Percentiles rank a stretch among this genome's conserved stretches.
Conservation (phyloP, 768 basidiomycete genomes). For the Psilocybe azurescens region DNA sequence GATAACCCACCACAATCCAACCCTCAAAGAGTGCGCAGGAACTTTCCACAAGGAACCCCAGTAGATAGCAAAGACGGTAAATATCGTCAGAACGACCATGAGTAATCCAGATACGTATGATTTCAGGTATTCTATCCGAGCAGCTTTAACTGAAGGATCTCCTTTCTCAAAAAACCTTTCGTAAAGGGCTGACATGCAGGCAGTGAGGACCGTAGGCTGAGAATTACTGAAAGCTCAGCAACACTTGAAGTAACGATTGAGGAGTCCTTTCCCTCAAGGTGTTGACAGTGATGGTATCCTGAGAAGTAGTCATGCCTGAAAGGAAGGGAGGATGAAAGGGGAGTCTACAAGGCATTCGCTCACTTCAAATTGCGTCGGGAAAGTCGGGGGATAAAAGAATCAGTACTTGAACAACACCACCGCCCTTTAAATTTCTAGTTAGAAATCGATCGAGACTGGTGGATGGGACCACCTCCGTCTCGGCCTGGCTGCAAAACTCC, state of each 20-base stretch:
- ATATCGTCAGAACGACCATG: conserved; percentile 47
- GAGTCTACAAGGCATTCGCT: background rate
- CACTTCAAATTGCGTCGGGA: background rate
- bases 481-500: background rate
- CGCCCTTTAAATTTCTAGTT: background rate
- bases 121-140: conserved; percentile 49
- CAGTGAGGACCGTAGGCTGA: background rate
- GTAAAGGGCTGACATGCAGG: conserved; percentile 7
- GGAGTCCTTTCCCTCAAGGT: background rate
- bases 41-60: conserved; percentile 59
- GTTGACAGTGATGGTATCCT: background rate
- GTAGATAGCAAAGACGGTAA: conserved; percentile 58
- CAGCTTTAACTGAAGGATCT: conserved; percentile 22
- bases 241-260: background rate
- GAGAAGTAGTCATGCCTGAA: background rate
- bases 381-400: background rate
- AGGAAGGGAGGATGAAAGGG: background rate
- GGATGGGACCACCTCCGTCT: background rate
- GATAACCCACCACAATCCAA: conserved; percentile 35
- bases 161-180: conserved; percentile 31
- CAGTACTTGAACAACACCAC: background rate
- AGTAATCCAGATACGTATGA: conserved; percentile 40
- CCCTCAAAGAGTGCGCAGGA: conserved; percentile 49
- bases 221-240: background rate
- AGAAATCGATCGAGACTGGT: background rate